phyloP scores from a whole-genome alignment of 345 rosid species.

The Eucalyptus lansdowneana region DNA sequence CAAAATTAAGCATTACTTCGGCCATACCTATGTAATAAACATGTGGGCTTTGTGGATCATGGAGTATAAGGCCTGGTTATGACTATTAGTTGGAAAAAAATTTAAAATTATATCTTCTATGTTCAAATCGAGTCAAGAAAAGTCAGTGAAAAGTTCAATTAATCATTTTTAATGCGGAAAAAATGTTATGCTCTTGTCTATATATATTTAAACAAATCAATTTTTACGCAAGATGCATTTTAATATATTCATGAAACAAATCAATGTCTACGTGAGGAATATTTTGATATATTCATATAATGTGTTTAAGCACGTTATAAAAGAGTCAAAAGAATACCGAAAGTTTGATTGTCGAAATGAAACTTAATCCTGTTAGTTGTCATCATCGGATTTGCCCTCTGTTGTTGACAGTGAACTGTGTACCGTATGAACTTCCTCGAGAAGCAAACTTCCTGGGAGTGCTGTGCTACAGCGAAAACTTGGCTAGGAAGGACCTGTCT shows the following conservation, averaged over 20 bases:
- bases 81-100: too few relatives aligned
- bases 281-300: too few relatives aligned
- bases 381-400: background rate
- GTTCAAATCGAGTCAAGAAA: background rate
- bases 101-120: background rate
- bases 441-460: background rate
- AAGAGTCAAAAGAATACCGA: background rate
- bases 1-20: too few relatives aligned
- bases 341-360: background rate
- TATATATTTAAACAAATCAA: too few relatives aligned
- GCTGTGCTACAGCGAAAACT: background rate
- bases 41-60: background rate
- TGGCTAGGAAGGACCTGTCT: background rate
- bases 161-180: background rate
- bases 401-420: background rate
- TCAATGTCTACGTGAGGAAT: too few relatives aligned
- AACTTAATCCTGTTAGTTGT: background rate
- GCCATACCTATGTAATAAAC: too few relatives aligned
- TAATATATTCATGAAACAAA: too few relatives aligned
- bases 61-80: background rate
- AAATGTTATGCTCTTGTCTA: background rate
- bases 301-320: background rate
- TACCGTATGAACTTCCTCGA: background rate
- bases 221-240: too few relatives aligned
- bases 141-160: background rate